Evolutionary conservation across 768 basidiomycete species (phyloP), one percentile per base, ranked within the genome.

Genomic region (Trametopsis cervina): DNA sequence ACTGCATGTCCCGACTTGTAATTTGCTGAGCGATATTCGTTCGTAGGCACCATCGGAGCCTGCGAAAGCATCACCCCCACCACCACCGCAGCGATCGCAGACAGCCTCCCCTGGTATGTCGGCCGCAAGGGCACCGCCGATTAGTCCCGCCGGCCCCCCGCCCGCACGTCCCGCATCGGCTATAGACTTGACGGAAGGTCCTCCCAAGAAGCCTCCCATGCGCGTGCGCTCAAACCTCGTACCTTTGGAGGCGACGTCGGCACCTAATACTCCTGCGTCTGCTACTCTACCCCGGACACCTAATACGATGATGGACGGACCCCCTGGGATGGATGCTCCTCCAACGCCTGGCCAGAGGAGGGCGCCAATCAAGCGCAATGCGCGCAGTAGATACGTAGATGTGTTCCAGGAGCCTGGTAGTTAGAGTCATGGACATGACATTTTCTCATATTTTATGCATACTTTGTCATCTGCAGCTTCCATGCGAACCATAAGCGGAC

Each of bases 361-460:
- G 13, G 77, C 76, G 50, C 74, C 77, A 18, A 74, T 80, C 21
- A 94, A 89, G 68, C 83, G 85, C 52, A 85, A 81, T 54, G 68
- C 88, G 47, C 78, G 90, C 47, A 87, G 72, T 61, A 80, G 89
- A 6, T 96, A 96, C 61, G 91, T 96, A 2, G 90, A 93, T 60
- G 85, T 93, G n/a, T 83, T 93, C 65, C 81, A 85, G 46, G 50
- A 60, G 29, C 38, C 44, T 24, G 38, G 45, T 37, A 52, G 36
- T 18, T 50, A 13, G 18, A 40, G n/a, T n/a, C n/a, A n/a, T n/a
- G n/a, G n/a, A n/a, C n/a, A n/a, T n/a, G n/a, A n/a, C n/a, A n/a
- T n/a, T n/a, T n/a, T n/a, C n/a, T n/a, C n/a, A n/a, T n/a, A n/a
- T n/a, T n/a, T n/a, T n/a, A n/a, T n/a, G n/a, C n/a, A n/a, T n/a